phyloP scores from a whole-genome alignment of 176 grass and related monocot species.

The Pontederia crassipes region DNA sequence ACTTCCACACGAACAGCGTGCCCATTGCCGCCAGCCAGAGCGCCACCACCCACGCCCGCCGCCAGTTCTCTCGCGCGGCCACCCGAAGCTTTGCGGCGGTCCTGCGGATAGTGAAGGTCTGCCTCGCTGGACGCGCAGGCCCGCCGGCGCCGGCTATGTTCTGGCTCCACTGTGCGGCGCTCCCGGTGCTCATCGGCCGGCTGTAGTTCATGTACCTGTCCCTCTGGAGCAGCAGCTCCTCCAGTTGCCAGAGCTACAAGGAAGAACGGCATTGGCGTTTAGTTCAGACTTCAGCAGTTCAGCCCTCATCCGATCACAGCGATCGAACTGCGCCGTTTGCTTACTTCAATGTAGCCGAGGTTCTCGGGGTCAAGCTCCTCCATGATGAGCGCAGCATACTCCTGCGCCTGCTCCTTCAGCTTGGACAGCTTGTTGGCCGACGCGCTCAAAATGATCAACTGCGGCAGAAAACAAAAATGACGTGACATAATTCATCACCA shows the following conservation, averaged over 20 bases:
- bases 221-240: constrained; percentile 79
- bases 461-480: constrained; percentile 15
- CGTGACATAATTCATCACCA: too few species aligned
- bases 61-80: constrained; percentile 8
- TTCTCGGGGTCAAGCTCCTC: constrained; percentile 90
- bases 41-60: constrained; percentile 9
- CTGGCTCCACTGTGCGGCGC: constrained; percentile 69
- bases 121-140: not conserved
- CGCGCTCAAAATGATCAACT: constrained; percentile 94
- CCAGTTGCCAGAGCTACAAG: constrained; percentile 86
- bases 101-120: not conserved
- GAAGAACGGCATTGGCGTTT: not conserved
- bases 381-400: constrained; percentile 93
- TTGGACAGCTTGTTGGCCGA: constrained; percentile 76
- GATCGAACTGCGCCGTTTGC: too few species aligned
- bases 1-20: constrained; percentile 11
- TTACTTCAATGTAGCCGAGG: constrained; percentile 92
- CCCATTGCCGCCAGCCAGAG: constrained; percentile 5
- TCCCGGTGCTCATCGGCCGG: constrained; percentile 75
- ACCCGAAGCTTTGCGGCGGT: not conserved
- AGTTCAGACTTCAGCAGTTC: too few species aligned
- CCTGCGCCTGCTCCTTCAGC: constrained; percentile 90
- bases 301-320: too few species aligned
- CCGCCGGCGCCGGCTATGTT: constrained; percentile 27
- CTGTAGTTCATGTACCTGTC: constrained; percentile 93